Base-by-base conservation (phyloP, 176 grass and related monocot genomes). In the Carex littledalei region DNA sequence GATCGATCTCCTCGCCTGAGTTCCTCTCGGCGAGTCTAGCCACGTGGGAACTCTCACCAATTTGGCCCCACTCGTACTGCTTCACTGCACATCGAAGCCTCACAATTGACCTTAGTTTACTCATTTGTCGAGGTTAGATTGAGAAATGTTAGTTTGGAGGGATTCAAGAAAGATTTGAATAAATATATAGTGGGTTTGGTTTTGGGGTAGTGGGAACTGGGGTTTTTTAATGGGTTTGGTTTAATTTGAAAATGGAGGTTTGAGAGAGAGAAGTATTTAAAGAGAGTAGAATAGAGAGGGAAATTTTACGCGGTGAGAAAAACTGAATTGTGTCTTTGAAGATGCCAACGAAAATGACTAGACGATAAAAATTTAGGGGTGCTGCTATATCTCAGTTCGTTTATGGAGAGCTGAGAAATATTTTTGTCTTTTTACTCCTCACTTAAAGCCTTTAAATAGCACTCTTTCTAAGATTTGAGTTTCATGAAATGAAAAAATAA, bases 51-150 rank as follows among this genome's bases (percentile, higher is more conserved):
- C 81, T 81, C 5, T 20, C 62, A 2, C 93, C 93, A 10, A 63
- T 78, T 6, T 74, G 55, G 13, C 96, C 93, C 96, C 96, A 99
- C 65, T 89, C 93, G 93, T 99, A 99, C 87, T 91, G 88, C 87
- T 95, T 90, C 84, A 92, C 88, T 8, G 84, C 82, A 85, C 93
- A 94, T 11, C 90, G 87, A 47, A 99, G 79, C 59, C 88, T 61
- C 61, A 92, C 83, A 5, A 85, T 76, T 37, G 34, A 22, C 60
- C 47, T 49, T 11, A 13, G 43, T 31, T 24, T 66, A 53, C 41
- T 63, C 81, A 83, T 80, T 69, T 26, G 45, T 53, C 41, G 72
- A 50, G 18, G 68, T 73, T 45, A 9, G 14, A 45, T 47, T 72
- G 43, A 18, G 22, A 35, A 58, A 59, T 32, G 76, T 57, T 79